A percentile compares a stretch with the other conserved stretches of the same genome.
These are phyloP conservation scores for Aegilops umbellulata DNA, from an alignment of 176 grass and related monocot genomes.

Conservation along the genomic window DNA sequence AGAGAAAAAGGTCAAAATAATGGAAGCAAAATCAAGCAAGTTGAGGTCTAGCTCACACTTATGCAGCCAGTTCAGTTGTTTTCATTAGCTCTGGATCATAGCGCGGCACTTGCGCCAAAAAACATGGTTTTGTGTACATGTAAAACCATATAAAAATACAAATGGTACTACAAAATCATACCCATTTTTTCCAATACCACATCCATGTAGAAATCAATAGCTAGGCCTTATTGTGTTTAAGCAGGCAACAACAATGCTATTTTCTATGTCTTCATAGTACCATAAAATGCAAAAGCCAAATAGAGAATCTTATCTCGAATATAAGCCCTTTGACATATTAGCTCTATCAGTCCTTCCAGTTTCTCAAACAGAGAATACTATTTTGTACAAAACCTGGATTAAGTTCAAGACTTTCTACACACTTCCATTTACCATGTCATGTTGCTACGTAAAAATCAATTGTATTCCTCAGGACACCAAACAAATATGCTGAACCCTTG, in stretches of 20 bases:
- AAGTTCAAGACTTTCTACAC: background rate
- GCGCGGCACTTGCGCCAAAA: background rate
- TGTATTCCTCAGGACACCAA: background rate
- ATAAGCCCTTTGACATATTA: background rate
- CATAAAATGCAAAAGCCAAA: background rate
- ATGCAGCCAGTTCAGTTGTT: background rate
- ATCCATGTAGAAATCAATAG: background rate
- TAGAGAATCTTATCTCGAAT: background rate
- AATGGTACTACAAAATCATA: background rate
- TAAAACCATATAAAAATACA: constrained; percentile 12
- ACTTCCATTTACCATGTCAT: background rate
- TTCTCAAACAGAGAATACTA: background rate
- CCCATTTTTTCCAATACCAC: background rate
- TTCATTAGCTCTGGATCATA: background rate
- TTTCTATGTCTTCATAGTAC: background rate
- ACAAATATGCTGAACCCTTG: background rate
- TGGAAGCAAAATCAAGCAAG: constrained; percentile 12
- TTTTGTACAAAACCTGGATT: background rate
- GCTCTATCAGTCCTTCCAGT: background rate
- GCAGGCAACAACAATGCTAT: background rate
- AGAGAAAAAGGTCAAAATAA: background rate
- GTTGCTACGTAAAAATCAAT: background rate
- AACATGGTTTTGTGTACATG: background rate
- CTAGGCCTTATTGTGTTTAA: background rate
- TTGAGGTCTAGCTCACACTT: background rate